These are phyloP conservation scores for Willaertia magna DNA, from an alignment of 208 protist genomes.

Conservation along the genomic window DNA sequence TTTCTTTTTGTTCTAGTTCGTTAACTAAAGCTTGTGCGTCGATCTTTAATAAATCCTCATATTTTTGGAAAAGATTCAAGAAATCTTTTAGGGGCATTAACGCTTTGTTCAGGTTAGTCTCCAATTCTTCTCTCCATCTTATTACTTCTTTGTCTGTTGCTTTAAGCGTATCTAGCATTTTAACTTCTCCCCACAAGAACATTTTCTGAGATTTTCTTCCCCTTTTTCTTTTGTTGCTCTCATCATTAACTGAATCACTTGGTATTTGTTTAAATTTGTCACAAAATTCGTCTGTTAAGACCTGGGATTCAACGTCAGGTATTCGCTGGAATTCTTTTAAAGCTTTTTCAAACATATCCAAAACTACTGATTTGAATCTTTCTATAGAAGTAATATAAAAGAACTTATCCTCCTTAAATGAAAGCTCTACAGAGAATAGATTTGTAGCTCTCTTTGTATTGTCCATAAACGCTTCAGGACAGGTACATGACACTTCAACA, in stretches of 20 bases:
- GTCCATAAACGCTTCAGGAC: too few relatives aligned
- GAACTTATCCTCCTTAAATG: background rate
- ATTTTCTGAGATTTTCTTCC: background rate
- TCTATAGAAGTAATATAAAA: background rate
- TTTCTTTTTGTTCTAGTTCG: slow-evolving; percentile 10
- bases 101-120: background rate
- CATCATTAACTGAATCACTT: background rate
- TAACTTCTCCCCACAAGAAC: background rate
- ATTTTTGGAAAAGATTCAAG: background rate
- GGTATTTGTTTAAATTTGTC: background rate
- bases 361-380: background rate
- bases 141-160: background rate
- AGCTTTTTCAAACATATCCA: background rate
- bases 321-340: background rate
- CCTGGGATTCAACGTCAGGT: background rate
- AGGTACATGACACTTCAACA: too few relatives aligned
- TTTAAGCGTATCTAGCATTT: background rate
- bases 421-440: background rate
- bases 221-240: background rate
- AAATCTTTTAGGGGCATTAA: background rate
- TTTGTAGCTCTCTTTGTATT: background rate
- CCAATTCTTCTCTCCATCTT: background rate
- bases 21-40: background rate
- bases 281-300: background rate
- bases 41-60: background rate